A percentile compares a stretch with the other conserved stretches of the same genome.
Evolutionary conservation across 306 rosid species (phyloP).

Genomic region (Purshia tridentata): DNA sequence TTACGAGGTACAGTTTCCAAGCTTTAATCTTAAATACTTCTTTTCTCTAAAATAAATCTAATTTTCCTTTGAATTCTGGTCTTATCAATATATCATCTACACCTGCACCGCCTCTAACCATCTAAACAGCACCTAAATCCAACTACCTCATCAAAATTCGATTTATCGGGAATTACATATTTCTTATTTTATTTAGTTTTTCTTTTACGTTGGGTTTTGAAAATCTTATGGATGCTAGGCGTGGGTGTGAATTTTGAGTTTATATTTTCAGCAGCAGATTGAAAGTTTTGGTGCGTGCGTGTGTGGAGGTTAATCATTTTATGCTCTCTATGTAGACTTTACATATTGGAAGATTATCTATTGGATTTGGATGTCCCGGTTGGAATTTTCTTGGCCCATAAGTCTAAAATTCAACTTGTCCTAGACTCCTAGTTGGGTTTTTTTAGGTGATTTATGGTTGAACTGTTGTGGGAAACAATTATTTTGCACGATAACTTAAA

Average conservation of each 20-base stretch:
- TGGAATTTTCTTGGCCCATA: neutral
- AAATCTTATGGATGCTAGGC: neutral
- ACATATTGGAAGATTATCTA: neutral
- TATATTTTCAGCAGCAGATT: neutral
- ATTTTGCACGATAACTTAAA: neutral
- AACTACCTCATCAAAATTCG: neutral
- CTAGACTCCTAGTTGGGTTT: neutral
- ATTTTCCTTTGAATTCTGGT: neutral
- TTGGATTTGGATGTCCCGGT: neutral
- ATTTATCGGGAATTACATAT: neutral
- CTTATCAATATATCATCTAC: neutral
- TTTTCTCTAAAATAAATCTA: neutral
- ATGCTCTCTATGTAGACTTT: neutral
- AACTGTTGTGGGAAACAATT: neutral
- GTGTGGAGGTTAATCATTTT: neutral
- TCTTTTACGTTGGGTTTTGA: neutral
- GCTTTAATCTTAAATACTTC: neutral
- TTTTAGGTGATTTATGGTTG: neutral
- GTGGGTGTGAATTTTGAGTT: neutral
- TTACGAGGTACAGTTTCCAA: constrained; percentile 45
- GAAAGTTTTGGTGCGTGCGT: neutral
- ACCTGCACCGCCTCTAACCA: neutral
- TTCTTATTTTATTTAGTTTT: neutral
- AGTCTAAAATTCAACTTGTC: neutral
- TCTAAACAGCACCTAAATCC: neutral